Base-by-base conservation (phyloP, 2,329 filamentous ascomycete species). In the Cercospora zeina region DNA sequence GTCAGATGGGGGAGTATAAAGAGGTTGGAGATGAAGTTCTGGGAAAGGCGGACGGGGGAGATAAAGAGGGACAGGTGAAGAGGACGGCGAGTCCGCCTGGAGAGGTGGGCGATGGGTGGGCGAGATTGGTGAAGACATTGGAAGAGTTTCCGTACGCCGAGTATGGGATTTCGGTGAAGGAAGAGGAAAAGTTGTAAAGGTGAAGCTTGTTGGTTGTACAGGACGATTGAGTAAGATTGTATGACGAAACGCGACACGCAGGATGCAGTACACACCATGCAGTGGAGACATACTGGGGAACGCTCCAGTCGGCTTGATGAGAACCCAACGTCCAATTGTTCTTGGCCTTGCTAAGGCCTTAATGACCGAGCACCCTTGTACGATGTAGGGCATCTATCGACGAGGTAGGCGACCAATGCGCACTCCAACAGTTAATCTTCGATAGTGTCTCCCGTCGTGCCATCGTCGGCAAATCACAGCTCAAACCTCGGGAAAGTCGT, bases 1-100 rank as follows among this genome's bases (percentile, higher is more conserved):
- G 93, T 0, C 78, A 86, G 69, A 92, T 89, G 24, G 90, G 89
- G 13, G 86, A 89, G 77, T 88, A 86, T 65, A 84, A 83, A 49
- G 76, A 71, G 61, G 64, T 69, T 71, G 69, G 72, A 5, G 72
- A 69, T 59, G 69, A 71, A 4, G 76, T 75, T 42, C 63, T 51
- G 27, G 56, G 56, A 13, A 59, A 51, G 1, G 49, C 37, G 11
- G 74, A 77, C 61, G 74, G 73, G 4, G 4, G 24, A 19, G 56
- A 59, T 45, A 33, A n/a, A 19, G 37, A 21, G 8, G 61, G 56
- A 5, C 42, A 27, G 10, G 58, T 63, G 14, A 58, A 45, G n/a
- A 36, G 37, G 19, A 59, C 50, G 21, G 62, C 57, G 31, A 68
- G 75, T 11, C 66, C 68, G 53, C 79, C 81, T 3, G 85, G 86